These are phyloP conservation scores for Podochytrium sp. DNA, from an alignment of 192 early-diverging fungal species.

Conservation along the genomic window DNA sequence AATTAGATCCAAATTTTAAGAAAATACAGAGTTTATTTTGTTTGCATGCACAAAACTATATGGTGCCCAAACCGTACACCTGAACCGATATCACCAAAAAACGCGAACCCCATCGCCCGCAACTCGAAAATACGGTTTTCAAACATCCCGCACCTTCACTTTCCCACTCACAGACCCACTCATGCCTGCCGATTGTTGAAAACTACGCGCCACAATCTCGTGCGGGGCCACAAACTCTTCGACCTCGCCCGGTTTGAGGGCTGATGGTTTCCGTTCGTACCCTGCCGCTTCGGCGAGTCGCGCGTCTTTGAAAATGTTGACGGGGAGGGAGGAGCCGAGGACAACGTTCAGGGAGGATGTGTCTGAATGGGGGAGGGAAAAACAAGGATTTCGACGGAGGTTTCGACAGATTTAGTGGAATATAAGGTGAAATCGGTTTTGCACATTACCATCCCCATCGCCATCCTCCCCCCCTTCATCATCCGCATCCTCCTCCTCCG, in stretches of 20 bases:
- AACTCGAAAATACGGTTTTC: no score
- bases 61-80: neutral
- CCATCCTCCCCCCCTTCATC: neutral
- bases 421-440: neutral
- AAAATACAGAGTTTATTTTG: neutral
- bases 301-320: slow-evolving; percentile 2
- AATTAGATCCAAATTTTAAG: neutral
- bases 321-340: slow-evolving; percentile 17
- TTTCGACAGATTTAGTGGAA: neutral
- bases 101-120: no score
- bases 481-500: slow-evolving; percentile 17
- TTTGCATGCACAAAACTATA: neutral
- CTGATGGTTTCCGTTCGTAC: slow-evolving; percentile 24
- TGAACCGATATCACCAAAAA: no score
- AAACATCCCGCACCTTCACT: no score
- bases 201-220: slow-evolving; percentile 19
- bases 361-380: neutral
- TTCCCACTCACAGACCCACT: slow-evolving; percentile 10
- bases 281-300: neutral
- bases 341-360: neutral
- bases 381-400: neutral
- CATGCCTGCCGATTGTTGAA: neutral
- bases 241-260: neutral
- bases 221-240: slow-evolving; percentile 20
- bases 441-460: neutral